Evolutionary conservation across 176 grass and related monocot species (phyloP).

Genomic region (Aegilops tauschii): DNA sequence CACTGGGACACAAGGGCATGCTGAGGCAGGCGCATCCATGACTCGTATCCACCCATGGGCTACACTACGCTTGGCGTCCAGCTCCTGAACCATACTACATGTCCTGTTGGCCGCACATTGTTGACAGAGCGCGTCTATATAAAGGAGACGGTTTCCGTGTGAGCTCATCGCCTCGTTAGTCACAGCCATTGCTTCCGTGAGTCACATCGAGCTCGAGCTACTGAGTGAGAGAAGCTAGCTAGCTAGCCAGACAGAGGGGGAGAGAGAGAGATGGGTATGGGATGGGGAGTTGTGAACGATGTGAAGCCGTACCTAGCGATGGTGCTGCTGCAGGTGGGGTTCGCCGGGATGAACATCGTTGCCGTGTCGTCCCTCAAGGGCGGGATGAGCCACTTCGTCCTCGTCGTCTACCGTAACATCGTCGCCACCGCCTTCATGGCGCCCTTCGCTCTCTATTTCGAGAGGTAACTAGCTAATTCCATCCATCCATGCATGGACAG

Average conservation of each 20-base stretch:
- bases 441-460: slow-evolving; percentile 82
- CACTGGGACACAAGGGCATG: neutral
- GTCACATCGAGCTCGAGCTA: neutral
- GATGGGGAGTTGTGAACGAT: slow-evolving; percentile 35
- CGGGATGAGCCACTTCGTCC: slow-evolving; percentile 88
- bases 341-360: slow-evolving; percentile 83
- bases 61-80: neutral
- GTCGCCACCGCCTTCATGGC: slow-evolving; percentile 58
- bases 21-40: slow-evolving; percentile 20
- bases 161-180: slow-evolving; percentile 21
- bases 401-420: slow-evolving; percentile 83
- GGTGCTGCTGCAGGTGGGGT: slow-evolving; percentile 86
- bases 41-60: slow-evolving; percentile 48
- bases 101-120: neutral
- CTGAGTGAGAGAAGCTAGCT: neutral
- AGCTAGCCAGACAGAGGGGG: neutral
- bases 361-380: slow-evolving; percentile 65
- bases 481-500: too few species aligned
- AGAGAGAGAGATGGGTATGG: slow-evolving; percentile 20
- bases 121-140: slow-evolving; percentile 43
- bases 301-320: slow-evolving; percentile 82
- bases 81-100: neutral
- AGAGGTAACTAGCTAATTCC: slow-evolving; percentile 37
- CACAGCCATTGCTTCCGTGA: neutral
- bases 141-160: slow-evolving; percentile 14